phyloP scores from a whole-genome alignment of 495 filamentous ascomycete species.

The Penicillium fimorum region DNA sequence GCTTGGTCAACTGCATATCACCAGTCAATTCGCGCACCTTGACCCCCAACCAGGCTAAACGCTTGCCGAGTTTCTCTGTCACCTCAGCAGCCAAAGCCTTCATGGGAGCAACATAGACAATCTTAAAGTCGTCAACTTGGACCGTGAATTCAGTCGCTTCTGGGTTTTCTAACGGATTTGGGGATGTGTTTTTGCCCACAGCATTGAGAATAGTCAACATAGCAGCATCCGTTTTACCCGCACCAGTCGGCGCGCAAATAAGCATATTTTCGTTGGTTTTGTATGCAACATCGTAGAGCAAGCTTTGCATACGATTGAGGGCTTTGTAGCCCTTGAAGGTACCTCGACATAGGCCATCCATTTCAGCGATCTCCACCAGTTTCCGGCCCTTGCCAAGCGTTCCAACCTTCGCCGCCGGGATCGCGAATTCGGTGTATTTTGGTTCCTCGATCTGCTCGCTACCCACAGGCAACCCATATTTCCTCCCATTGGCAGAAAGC shows the following conservation, averaged over 20 bases:
- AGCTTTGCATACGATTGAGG: constrained; percentile 95
- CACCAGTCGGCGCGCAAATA: constrained; percentile 96
- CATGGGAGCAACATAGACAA: constrained; percentile 50
- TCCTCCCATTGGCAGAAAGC: constrained; percentile 68
- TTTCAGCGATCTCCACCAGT: constrained; percentile 70
- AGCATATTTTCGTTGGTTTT: constrained; percentile 97
- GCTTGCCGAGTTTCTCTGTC: constrained; percentile 89
- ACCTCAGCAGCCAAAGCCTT: constrained; percentile 97
- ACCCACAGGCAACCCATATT: constrained; percentile 71
- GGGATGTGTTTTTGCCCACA: constrained; percentile 77
- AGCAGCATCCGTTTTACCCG: constrained; percentile 98
- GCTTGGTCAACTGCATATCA: constrained; percentile 98
- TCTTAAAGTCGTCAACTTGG: constrained; percentile 83
- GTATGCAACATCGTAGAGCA: constrained; percentile 95
- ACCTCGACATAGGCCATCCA: constrained; percentile 87
- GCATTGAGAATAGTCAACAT: constrained; percentile 92
- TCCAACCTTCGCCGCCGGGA: constrained; percentile 82
- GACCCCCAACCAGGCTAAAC: constrained; percentile 90
- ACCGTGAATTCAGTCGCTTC: constrained; percentile 74
- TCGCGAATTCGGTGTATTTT: constrained; percentile 83
- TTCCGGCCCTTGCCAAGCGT: constrained; percentile 66
- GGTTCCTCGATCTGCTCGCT: constrained; percentile 58
- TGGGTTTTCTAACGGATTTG: constrained; percentile 73
- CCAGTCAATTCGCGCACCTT: constrained; percentile 89
- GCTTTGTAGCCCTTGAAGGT: constrained; percentile 94